Conservation (phyloP, 352 stramenopile species). For the Phytophthora melonis region DNA sequence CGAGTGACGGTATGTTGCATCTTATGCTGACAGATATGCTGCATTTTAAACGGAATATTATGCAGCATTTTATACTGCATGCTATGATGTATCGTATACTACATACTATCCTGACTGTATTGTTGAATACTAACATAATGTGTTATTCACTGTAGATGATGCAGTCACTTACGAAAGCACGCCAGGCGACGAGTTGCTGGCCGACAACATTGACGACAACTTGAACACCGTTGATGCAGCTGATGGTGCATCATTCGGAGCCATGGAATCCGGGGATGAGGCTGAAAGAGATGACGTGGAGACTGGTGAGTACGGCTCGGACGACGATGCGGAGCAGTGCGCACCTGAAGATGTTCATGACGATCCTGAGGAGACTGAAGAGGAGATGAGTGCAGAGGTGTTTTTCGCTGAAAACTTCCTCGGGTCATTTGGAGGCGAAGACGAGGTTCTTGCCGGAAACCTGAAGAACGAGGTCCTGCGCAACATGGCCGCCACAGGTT, state of each 20-base stretch:
- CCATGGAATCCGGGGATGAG: too few species aligned
- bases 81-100: neutral
- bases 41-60: too few species aligned
- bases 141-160: too few species aligned
- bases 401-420: too few species aligned
- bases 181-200: neutral
- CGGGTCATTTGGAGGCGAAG: neutral
- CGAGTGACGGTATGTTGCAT: neutral
- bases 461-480: neutral
- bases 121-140: neutral
- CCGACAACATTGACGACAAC: slow-evolving; percentile 12
- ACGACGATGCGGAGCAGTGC: too few species aligned
- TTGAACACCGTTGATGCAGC: slow-evolving; percentile 10
- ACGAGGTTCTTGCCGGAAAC: neutral
- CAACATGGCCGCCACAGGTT: neutral
- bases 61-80: slow-evolving; percentile 10
- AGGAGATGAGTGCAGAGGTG: neutral
- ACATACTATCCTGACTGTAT: too few species aligned
- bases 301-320: too few species aligned
- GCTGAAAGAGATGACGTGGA: too few species aligned
- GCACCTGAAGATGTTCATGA: too few species aligned
- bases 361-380: neutral
- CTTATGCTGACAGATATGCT: neutral
- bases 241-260: too few species aligned
- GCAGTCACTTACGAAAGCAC: neutral